Conservation (phyloP, 306 rosid genomes). For the Cicer cuneatum region DNA sequence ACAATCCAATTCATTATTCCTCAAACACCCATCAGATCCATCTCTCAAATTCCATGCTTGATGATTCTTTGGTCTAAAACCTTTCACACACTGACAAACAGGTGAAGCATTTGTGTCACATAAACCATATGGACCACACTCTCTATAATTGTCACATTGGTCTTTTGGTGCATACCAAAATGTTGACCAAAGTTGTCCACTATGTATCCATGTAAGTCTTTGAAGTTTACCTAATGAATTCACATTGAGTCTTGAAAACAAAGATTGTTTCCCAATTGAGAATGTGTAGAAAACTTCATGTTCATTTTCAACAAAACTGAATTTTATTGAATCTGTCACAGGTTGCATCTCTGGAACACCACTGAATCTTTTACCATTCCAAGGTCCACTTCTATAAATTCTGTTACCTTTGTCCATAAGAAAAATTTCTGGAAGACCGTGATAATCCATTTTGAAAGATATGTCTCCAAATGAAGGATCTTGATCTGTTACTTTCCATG, state of each 20-base stretch:
- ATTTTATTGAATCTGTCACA: slow-evolving; percentile 41
- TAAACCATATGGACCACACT: slow-evolving; percentile 72
- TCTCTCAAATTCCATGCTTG: slow-evolving; percentile 74
- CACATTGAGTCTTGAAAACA: slow-evolving; percentile 57
- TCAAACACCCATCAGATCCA: slow-evolving; percentile 73
- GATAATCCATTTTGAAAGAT: slow-evolving; percentile 62
- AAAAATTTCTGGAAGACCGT: slow-evolving; percentile 75
- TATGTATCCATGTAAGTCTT: slow-evolving; percentile 58
- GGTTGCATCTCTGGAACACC: slow-evolving; percentile 84
- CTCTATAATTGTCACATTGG: slow-evolving; percentile 59
- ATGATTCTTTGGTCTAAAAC: slow-evolving; percentile 61
- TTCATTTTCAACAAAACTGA: slow-evolving; percentile 43
- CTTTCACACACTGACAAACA: slow-evolving; percentile 63
- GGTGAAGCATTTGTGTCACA: slow-evolving; percentile 75
- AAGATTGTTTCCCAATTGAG: slow-evolving; percentile 29
- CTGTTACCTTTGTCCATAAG: slow-evolving; percentile 27
- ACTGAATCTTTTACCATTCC: slow-evolving; percentile 78
- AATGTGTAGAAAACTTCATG: slow-evolving; percentile 64
- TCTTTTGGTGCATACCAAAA: slow-evolving; percentile 81
- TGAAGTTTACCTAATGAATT: slow-evolving; percentile 50
- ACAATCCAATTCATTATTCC: slow-evolving; percentile 59
- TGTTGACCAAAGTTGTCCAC: slow-evolving; percentile 49
- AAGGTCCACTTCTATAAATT: slow-evolving; percentile 77
- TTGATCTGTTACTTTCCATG: slow-evolving; percentile 55
- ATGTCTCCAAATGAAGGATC: slow-evolving; percentile 71